phyloP scores from a whole-genome alignment of 805 yeast genomes.

The Lipomyces mesembrius region DNA sequence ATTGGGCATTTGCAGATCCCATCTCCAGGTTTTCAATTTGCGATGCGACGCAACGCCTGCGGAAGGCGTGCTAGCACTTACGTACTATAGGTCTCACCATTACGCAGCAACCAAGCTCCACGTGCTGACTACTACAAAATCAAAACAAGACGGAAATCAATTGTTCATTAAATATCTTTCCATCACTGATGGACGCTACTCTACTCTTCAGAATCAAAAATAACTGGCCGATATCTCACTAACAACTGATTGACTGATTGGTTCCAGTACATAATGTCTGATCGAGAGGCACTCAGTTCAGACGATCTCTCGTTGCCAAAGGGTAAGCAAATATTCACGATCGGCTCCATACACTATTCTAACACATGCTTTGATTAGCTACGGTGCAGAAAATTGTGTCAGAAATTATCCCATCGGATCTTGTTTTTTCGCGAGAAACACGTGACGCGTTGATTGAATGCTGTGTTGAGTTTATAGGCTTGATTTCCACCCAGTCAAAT shows the following conservation, averaged over 20 bases:
- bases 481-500: conserved; percentile 87
- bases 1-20: not conserved
- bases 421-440: conserved; percentile 88
- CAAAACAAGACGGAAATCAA: not conserved
- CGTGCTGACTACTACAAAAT: not conserved
- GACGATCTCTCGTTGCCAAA: conserved; percentile 55
- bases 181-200: too few species aligned
- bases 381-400: conserved; percentile 94
- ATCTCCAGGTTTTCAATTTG: not conserved
- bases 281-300: conserved; percentile 34
- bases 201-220: not conserved
- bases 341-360: not conserved
- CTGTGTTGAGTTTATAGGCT: conserved; percentile 94
- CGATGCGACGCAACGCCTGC: not conserved
- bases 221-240: not conserved
- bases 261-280: conserved; percentile 33
- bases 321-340: conserved; percentile 42
- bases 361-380: conserved; percentile 52
- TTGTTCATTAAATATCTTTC: too few species aligned
- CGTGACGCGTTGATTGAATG: conserved; percentile 94
- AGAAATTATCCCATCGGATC: conserved; percentile 86
- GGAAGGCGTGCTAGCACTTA: not conserved
- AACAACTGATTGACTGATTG: not conserved
- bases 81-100: not conserved
- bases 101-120: not conserved